Evolutionary conservation across 2,329 filamentous ascomycete genomes (phyloP), one percentile per base, ranked within the genome.

Genomic region (Trichoderma afroharzianum): DNA sequence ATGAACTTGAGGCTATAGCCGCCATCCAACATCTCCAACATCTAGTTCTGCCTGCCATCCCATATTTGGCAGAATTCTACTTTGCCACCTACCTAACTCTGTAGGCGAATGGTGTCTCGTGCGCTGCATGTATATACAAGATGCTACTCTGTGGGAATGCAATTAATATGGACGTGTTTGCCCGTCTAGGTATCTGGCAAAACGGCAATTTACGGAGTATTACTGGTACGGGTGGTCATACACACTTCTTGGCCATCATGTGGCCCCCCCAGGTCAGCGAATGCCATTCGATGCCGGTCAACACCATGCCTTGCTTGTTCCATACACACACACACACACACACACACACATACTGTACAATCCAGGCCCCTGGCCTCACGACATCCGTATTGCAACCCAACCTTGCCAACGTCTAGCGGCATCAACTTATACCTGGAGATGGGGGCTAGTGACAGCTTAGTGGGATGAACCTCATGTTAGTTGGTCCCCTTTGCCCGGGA

Each of bases 171-270:
- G 63, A 55, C 30, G 43, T 53, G 47, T 11, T 39, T 66, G 21
- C 63, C 63, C 30, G 24, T 66, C 30, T 57, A 28, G 47, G 63
- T 55, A 66, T 64, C 39, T 57, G 47, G 43, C 30, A 50, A 21
- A 32, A 30, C 47, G 63, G 63, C 63, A 66, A 66, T 66, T 55
- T 39, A 57, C 63, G 63, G 63, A 66, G 63, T 66, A 66, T 66
- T 57, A 59, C 43, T 50, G n/a, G 43, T 24, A 21, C 28, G 28
- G 55, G 28, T 32, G 28, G 28, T 21, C 55, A 12, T 32, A 59
- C 55, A 59, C 55, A 39, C 36, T 39, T 6, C 15, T n/a, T n/a
- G 55, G n/a, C 21, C 47, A 66, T 66, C 63, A 57, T 66, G 63
- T 57, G 63, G 63, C 32, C 55, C 36, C 36, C 36, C 36, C 36